These are phyloP conservation scores for Ophiostoma australiae DNA, from an alignment of 2,329 filamentous ascomycete genomes.

Conservation along the genomic window DNA sequence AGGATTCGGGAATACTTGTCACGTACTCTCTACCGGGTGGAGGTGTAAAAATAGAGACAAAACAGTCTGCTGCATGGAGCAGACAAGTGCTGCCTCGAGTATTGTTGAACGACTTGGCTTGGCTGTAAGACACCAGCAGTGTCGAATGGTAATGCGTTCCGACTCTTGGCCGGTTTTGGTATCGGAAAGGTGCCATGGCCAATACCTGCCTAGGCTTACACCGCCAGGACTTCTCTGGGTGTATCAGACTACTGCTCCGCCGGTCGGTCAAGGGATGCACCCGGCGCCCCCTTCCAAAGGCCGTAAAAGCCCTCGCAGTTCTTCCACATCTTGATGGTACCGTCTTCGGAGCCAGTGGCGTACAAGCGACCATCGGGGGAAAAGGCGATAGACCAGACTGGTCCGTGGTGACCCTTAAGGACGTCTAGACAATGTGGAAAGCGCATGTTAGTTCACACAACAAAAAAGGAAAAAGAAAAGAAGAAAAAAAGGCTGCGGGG, in stretches of 20 bases:
- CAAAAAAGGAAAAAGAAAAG: background rate
- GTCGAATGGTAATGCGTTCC: background rate
- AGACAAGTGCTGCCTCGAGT: background rate
- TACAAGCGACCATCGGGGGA: conserved; percentile 95
- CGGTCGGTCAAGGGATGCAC: conserved; percentile 32
- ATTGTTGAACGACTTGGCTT: background rate
- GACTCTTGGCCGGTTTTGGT: background rate
- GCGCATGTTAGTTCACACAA: background rate
- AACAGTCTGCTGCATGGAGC: background rate
- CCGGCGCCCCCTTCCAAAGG: conserved; percentile 51
- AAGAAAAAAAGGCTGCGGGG: background rate
- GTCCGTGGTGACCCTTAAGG: conserved; percentile 94
- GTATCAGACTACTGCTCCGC: conserved; percentile 37
- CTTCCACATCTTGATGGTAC: conserved; percentile 90
- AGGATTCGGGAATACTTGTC: background rate
- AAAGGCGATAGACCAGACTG: conserved; percentile 93
- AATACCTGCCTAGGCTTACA: background rate
- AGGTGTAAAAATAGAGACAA: background rate
- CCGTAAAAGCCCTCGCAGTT: conserved; percentile 63
- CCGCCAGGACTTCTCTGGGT: background rate
- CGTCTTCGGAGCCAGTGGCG: conserved; percentile 93
- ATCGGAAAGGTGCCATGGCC: background rate
- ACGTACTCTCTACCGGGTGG: background rate
- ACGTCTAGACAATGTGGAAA: conserved; percentile 54
- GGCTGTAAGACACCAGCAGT: background rate